Evolutionary conservation across 163 green algal genomes (phyloP), one percentile per base, ranked within the genome.

Genomic region (Scenedesmus sp.): DNA sequence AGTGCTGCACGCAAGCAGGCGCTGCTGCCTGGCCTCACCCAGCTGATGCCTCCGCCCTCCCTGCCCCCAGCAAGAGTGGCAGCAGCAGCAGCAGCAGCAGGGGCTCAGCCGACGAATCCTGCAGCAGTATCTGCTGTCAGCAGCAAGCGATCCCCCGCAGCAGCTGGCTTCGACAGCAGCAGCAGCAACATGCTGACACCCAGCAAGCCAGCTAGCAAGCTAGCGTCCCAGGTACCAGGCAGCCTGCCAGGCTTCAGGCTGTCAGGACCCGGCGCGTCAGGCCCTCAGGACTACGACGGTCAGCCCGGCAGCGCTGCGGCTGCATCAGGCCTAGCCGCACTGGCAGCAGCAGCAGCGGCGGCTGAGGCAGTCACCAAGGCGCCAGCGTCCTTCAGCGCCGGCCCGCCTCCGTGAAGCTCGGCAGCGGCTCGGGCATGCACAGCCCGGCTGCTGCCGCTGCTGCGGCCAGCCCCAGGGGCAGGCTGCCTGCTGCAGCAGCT

Each of bases 11-110:
- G 12, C 2, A 35, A 68, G 44, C 80, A 85, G 30, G 26, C 2
- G 44, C 80, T 70, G 44, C 24, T 46, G 44, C 30, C 24, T 30
- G 44, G 37, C 35, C n/a, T 43, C 0, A 24, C 80, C 37, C 43
- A 85, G 80, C 44, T 46, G 16, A 35, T 70, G 80, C 44, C 20
- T 13, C 59, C 9, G 43, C 20, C 26, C 44, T 13, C 24, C 80
- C 44, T 70, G 44, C 20, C 18, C 56, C 43, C 7, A 26, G 42
- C 33, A 85, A 84, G 13, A 22, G 44, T 68, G 9, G 80, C 80
- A 68, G 79, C 80, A 70, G 80, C 80, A 72, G 80, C 46, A 72
- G 80, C 44, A 70, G 43, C 7, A 43, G 44, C 80, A 84, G 42
- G 13, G 26, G 26, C 16, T 3, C 40, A 51, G n/a, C 78, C n/a